Evolutionary conservation across 495 filamentous ascomycete genomes (phyloP), one percentile per base, ranked within the genome.

Genomic region (Neurospora intermedia): DNA sequence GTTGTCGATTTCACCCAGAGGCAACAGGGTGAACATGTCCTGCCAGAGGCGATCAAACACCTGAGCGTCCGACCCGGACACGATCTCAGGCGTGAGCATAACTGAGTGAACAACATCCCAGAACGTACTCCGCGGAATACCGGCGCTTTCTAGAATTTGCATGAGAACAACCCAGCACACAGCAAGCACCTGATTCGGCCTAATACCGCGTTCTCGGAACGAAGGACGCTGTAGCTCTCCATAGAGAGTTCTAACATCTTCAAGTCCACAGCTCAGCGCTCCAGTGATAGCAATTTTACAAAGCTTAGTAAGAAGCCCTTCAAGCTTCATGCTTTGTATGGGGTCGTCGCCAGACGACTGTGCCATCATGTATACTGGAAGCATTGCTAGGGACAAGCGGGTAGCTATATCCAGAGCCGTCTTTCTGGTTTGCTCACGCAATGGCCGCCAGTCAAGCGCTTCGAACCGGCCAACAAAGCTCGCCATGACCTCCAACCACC

Each of bases 1-100:
- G 20, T 80, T 79, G 78, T 98, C 90, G 69, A 99, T 86, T 74
- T 97, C 94, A 27, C 88, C 82, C 5, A 95, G 83, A 4, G 96
- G 95, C 13, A 97, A 81, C 3, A 93, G 78, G 0, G 88, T 89
- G 76, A 95, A 96, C 48, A 94, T 74, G n/a, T 85, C 82, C 45
- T 86, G 85, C 96, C 96, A 99, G 10, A 85, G 80, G 8, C 79
- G 78, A 77, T 99, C 96, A 43, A 96, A 85, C 15, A 76, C 73
- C 15, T 79, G 79, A 39, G 91, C 81, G 75, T 94, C 87, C 4
- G 72, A 70, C 66, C 74, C 70, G 23, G 78, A 80, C n/a, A 77
- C 75, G 35, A 75, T 72, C 5, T 78, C 75, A n/a, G 82, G 70
- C 6, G 72, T 62, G 15, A 80, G 72, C 73, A 91, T 81, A 70